Conservation (phyloP, 768 basidiomycete species). For the Sporobolomyces pararoseus region DNA sequence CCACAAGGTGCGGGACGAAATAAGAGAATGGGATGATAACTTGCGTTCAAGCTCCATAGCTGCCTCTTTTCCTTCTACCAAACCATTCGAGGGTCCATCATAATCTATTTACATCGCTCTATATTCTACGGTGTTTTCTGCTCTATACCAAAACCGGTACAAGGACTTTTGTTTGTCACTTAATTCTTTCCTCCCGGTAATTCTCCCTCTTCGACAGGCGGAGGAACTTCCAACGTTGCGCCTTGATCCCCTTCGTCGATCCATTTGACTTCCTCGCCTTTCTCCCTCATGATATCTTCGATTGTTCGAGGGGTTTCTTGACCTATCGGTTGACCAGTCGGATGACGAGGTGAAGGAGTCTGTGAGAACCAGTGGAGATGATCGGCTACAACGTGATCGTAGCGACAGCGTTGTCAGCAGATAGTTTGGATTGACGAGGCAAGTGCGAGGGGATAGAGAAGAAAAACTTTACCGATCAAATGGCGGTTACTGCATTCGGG, state of each 20-base stretch:
- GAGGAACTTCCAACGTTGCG: constrained; percentile 12
- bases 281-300: constrained; percentile 72
- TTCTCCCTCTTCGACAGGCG: background rate
- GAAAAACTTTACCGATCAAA: constrained; percentile 44
- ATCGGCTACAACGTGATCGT: no score
- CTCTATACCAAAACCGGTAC: no score
- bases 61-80: no score
- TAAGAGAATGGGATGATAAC: no score
- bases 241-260: constrained; percentile 42
- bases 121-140: no score
- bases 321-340: constrained; percentile 32
- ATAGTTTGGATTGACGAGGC: background rate
- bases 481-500: constrained; percentile 84
- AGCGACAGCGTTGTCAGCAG: constrained; percentile 49
- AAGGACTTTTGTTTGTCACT: no score
- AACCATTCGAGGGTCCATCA: no score
- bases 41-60: no score
- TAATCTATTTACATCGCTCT: no score
- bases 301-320: constrained; percentile 62
- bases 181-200: background rate
- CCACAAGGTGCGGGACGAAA: no score
- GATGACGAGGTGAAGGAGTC: constrained; percentile 33
- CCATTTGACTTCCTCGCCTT: constrained; percentile 69
- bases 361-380: constrained; percentile 76
- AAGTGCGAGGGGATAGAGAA: background rate